Percentiles rank a stretch among this genome's conserved stretches.
Conservation (phyloP, 305 asterid species). For the Rubia balearica region DNA sequence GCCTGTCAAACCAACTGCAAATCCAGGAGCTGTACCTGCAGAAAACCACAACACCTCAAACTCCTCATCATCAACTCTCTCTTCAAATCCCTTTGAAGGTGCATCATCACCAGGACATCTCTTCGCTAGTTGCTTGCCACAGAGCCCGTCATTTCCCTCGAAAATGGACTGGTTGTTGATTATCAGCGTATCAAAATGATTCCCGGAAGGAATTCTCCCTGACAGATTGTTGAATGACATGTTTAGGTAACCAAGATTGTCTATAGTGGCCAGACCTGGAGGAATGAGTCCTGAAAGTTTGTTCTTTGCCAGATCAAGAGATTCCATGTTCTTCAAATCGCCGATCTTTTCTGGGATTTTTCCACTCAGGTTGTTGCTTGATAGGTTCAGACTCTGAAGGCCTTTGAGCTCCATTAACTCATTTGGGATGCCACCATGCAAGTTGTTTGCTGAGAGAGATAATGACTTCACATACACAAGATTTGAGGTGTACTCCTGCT, state of each 20-base stretch:
- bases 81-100: not conserved
- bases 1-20: not conserved
- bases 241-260: not conserved
- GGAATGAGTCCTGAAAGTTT: not conserved
- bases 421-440: not conserved
- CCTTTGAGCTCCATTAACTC: constrained; percentile 3
- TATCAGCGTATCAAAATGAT: not conserved
- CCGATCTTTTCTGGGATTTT: not conserved
- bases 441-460: not conserved
- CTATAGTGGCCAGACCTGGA: not conserved
- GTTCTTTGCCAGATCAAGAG: not conserved
- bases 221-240: not conserved
- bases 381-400: not conserved
- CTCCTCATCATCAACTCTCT: not conserved
- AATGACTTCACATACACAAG: not conserved
- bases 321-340: not conserved
- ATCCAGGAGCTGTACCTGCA: not conserved
- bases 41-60: not conserved
- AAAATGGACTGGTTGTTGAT: not conserved
- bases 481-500: not conserved
- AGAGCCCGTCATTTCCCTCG: not conserved
- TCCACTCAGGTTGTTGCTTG: not conserved
- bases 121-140: not conserved
- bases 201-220: not conserved
- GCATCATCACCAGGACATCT: not conserved